A percentile compares a stretch with the other conserved stretches of the same genome.
Evolutionary conservation across 768 basidiomycete genomes (phyloP).

Genomic region (Neoboletus subvelutipes): DNA sequence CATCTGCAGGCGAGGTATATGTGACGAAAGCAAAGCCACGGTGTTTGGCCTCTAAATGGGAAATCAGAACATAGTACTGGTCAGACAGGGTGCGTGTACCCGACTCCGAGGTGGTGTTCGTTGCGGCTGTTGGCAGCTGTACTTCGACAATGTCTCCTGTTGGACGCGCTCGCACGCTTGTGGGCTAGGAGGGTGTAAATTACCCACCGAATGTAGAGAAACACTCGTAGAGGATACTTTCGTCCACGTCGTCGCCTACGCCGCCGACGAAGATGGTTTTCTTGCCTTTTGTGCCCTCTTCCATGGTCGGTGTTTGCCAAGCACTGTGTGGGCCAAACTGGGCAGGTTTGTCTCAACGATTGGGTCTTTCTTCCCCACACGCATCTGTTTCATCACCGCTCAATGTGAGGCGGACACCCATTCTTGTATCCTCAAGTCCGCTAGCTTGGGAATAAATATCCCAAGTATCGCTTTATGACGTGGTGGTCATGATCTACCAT

Average conservation of each 20-base stretch:
- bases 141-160: conserved; percentile 92
- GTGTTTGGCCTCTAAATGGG: conserved; percentile 64
- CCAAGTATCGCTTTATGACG: background rate
- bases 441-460: conserved; percentile 2
- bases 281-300: conserved; percentile 81
- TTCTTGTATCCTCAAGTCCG: background rate
- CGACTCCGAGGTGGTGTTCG: conserved; percentile 63
- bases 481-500: background rate
- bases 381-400: background rate
- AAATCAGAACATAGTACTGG: background rate
- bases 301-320: conserved; percentile 48
- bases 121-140: conserved; percentile 76
- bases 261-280: conserved; percentile 86
- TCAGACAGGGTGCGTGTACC: conserved; percentile 37
- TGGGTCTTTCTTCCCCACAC: conserved; percentile 14
- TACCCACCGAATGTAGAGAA: conserved; percentile 86
- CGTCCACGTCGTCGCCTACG: conserved; percentile 81
- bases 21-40: conserved; percentile 95
- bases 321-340: background rate
- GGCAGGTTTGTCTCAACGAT: conserved; percentile 14
- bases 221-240: conserved; percentile 67
- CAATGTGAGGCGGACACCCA: background rate
- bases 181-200: background rate
- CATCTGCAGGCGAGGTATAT: conserved; percentile 75
- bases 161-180: conserved; percentile 5